Conservation (phyloP, 352 stramenopile species). For the Globisporangium radiosum region DNA sequence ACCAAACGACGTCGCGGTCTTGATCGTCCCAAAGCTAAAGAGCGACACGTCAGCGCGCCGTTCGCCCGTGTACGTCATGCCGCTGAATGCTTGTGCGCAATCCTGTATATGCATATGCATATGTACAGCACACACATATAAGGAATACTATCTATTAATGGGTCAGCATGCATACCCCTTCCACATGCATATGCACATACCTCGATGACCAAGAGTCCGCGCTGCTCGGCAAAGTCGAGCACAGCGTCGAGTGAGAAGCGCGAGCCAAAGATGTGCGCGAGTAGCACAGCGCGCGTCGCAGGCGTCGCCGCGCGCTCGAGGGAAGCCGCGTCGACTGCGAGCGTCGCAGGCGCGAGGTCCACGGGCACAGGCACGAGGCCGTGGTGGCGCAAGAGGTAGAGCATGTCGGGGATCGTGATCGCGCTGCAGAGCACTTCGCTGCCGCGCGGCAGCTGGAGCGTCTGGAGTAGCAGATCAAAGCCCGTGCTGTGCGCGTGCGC, state of each 20-base stretch:
- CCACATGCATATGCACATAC: slow-evolving; percentile 1
- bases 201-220: slow-evolving; percentile 63
- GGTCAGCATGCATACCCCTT: neutral
- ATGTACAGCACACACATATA: neutral
- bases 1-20: slow-evolving; percentile 77
- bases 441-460: slow-evolving; percentile 53
- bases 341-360: slow-evolving; percentile 58
- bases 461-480: slow-evolving; percentile 76
- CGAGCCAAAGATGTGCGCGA: slow-evolving; percentile 81
- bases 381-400: slow-evolving; percentile 72
- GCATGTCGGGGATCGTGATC: slow-evolving; percentile 84
- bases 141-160: neutral
- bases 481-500: slow-evolving; percentile 37
- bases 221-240: slow-evolving; percentile 39
- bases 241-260: slow-evolving; percentile 46
- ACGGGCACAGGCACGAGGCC: slow-evolving; percentile 66
- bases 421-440: slow-evolving; percentile 76
- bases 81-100: slow-evolving; percentile 71
- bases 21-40: slow-evolving; percentile 88
- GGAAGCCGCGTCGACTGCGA: slow-evolving; percentile 45
- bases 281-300: slow-evolving; percentile 60
- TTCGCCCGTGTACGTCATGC: slow-evolving; percentile 59
- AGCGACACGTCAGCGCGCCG: slow-evolving; percentile 61
- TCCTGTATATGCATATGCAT: slow-evolving; percentile 18
- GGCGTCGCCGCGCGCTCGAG: slow-evolving; percentile 41